Evolutionary conservation across 2,329 filamentous ascomycete species (phyloP).

Genomic region (Neoascochyta sp.): DNA sequence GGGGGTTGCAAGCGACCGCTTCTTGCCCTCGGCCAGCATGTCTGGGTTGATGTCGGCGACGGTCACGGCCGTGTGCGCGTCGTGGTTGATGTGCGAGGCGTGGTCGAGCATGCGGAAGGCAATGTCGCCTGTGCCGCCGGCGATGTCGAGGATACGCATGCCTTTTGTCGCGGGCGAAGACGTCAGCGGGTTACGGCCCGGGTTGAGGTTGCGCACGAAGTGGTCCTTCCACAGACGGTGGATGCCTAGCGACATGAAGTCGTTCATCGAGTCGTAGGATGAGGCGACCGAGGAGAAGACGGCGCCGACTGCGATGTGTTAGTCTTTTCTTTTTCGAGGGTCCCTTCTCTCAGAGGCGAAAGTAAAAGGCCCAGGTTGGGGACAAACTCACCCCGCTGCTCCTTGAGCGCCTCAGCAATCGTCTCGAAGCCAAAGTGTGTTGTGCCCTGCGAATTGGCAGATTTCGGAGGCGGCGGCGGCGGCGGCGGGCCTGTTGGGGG

Average conservation of each 20-base stretch:
- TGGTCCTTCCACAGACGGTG: slow-evolving; percentile 97
- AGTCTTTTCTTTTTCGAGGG: too few species aligned
- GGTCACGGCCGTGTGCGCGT: slow-evolving; percentile 76
- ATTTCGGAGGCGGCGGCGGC: slow-evolving; percentile 35
- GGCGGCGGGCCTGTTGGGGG: slow-evolving; percentile 29
- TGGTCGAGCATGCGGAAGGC: slow-evolving; percentile 94
- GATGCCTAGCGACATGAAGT: slow-evolving; percentile 96
- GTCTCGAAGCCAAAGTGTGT: slow-evolving; percentile 93
- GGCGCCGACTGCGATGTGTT: slow-evolving; percentile 60
- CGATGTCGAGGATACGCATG: slow-evolving; percentile 86
- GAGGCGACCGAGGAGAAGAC: slow-evolving; percentile 95
- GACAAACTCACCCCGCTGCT: slow-evolving; percentile 53
- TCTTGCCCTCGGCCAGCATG: slow-evolving; percentile 85
- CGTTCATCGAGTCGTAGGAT: slow-evolving; percentile 97
- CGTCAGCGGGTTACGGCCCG: slow-evolving; percentile 57
- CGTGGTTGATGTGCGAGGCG: slow-evolving; percentile 73
- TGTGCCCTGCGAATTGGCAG: slow-evolving; percentile 50
- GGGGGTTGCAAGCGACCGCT: slow-evolving; percentile 65
- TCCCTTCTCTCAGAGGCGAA: neutral
- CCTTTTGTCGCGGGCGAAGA: slow-evolving; percentile 36
- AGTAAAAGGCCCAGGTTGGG: slow-evolving; percentile 1
- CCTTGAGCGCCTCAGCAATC: slow-evolving; percentile 75
- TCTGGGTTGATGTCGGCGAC: slow-evolving; percentile 94
- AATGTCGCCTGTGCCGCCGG: slow-evolving; percentile 95
- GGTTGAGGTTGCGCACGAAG: slow-evolving; percentile 88